Evolutionary conservation across 2,329 filamentous ascomycete species (phyloP).

Genomic region (Bipolaris bicolor): DNA sequence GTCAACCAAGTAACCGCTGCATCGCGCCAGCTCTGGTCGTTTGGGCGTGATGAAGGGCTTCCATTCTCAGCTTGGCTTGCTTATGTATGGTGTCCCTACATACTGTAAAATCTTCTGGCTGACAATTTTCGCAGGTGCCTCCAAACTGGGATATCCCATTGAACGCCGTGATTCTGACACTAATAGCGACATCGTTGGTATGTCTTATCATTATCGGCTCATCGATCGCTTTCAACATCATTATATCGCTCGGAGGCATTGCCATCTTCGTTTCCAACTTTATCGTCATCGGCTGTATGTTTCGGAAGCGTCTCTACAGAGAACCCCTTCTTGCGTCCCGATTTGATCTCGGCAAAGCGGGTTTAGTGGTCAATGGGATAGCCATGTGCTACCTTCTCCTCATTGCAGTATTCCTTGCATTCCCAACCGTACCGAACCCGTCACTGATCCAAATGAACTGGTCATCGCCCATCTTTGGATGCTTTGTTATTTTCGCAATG

Average conservation of each 20-base stretch:
- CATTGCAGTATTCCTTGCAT: too few species aligned
- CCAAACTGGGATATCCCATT: constrained; percentile 26
- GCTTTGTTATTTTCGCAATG: constrained; percentile 50
- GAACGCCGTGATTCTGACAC: constrained; percentile 24
- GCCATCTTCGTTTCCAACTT: constrained; percentile 19
- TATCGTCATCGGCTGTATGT: constrained; percentile 55
- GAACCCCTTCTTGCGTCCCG: constrained; percentile 52
- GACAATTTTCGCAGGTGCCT: constrained; percentile 12
- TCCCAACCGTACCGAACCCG: constrained; percentile 4
- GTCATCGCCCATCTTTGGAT: constrained; percentile 50
- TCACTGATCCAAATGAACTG: constrained; percentile 51
- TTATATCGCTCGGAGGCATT: constrained; percentile 12
- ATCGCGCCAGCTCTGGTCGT: constrained; percentile 35
- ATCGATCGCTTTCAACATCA: constrained; percentile 25
- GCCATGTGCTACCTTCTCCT: constrained; percentile 44
- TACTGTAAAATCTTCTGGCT: neutral
- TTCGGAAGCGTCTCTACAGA: constrained; percentile 50
- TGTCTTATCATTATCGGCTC: constrained; percentile 35
- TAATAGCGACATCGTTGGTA: constrained; percentile 19
- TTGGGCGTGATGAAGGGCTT: constrained; percentile 34
- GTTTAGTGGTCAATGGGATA: constrained; percentile 50
- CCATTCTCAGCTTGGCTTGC: constrained; percentile 20
- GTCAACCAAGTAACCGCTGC: constrained; percentile 16
- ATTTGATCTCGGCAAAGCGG: constrained; percentile 53
- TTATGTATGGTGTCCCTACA: constrained; percentile 7